These are phyloP conservation scores for Echria macrotheca DNA, from an alignment of 495 filamentous ascomycete species.

Conservation along the genomic window DNA sequence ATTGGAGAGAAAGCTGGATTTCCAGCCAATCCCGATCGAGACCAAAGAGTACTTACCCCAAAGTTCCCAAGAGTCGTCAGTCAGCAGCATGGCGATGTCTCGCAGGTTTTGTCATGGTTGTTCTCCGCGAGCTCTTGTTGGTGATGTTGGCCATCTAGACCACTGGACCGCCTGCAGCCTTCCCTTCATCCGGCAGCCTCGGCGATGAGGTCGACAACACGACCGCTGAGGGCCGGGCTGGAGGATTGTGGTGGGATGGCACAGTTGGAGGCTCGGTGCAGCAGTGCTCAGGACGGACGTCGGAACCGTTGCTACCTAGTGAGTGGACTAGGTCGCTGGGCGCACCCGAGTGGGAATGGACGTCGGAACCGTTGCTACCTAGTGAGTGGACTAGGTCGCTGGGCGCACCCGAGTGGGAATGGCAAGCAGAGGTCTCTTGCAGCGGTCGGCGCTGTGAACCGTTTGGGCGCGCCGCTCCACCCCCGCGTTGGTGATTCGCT, in stretches of 20 bases:
- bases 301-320: too few relatives aligned
- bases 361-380: too few relatives aligned
- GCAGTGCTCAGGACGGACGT: too few relatives aligned
- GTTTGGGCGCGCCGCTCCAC: slow-evolving; percentile 14
- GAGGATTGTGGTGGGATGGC: not conserved
- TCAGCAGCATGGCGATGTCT: not conserved
- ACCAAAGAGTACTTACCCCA: not conserved
- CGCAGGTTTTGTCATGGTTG: too few relatives aligned
- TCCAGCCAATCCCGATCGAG: slow-evolving; percentile 2
- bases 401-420: slow-evolving; percentile 2
- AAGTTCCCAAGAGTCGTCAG: not conserved
- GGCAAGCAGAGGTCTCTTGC: not conserved
- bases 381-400: not conserved
- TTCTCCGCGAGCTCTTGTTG: too few relatives aligned
- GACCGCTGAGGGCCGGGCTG: not conserved
- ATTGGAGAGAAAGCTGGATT: slow-evolving; percentile 1
- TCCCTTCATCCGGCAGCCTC: slow-evolving; percentile 6
- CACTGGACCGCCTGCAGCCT: too few relatives aligned
- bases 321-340: not conserved
- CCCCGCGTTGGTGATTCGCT: slow-evolving; percentile 18
- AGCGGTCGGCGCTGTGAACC: slow-evolving; percentile 13
- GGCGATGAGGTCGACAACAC: not conserved
- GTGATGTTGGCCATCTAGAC: too few relatives aligned
- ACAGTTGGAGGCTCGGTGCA: too few relatives aligned
- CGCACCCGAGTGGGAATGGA: too few relatives aligned